Percentiles rank a stretch among this genome's conserved stretches.
phyloP scores from a whole-genome alignment of 1,284 basidiomycete genomes.

The Farysia itapuensis region DNA sequence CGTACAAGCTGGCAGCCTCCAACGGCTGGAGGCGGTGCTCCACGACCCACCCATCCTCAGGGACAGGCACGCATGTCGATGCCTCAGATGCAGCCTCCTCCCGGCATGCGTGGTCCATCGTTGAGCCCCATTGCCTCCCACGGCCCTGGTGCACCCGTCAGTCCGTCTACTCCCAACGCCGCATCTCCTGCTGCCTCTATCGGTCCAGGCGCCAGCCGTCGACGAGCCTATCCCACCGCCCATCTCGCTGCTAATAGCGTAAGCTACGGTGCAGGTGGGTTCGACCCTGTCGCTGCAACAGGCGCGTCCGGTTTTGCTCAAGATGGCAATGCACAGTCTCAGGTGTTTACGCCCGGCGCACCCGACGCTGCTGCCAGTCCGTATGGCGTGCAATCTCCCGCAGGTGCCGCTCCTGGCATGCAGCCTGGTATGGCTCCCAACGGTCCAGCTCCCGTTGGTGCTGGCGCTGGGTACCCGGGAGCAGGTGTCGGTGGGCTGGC shows the following conservation, averaged over 20 bases:
- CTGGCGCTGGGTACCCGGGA: conserved; percentile 18
- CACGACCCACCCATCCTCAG: conserved; percentile 53
- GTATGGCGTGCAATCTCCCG: conserved; percentile 23
- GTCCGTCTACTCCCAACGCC: conserved; percentile 33
- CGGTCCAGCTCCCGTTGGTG: conserved; percentile 8
- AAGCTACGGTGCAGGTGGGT: conserved; percentile 60
- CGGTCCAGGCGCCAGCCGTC: conserved; percentile 60
- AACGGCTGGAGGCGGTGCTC: conserved; percentile 6
- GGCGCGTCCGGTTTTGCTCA: conserved; percentile 56
- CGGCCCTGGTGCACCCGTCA: conserved; percentile 35
- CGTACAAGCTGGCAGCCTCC: conserved; percentile 60
- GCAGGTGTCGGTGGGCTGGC: conserved; percentile 69
- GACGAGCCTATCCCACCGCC: conserved; percentile 62
- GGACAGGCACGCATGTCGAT: conserved; percentile 56
- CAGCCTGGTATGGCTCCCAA: conserved; percentile 4
- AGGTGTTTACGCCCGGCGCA: conserved; percentile 41
- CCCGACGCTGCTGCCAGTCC: conserved; percentile 16
- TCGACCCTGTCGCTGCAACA: conserved; percentile 59
- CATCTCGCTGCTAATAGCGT: conserved; percentile 58
- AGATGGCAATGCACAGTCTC: conserved; percentile 16
- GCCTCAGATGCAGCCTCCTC: conserved; percentile 51
- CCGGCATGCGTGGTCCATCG: conserved; percentile 38
- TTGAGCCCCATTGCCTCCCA: conserved; percentile 23
- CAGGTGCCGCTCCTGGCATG: conserved; percentile 25
- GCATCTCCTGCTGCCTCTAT: conserved; percentile 59